A percentile compares a stretch with the other conserved stretches of the same genome.
Conservation (phyloP, 352 stramenopile genomes). For the Phytophthora europaea region DNA sequence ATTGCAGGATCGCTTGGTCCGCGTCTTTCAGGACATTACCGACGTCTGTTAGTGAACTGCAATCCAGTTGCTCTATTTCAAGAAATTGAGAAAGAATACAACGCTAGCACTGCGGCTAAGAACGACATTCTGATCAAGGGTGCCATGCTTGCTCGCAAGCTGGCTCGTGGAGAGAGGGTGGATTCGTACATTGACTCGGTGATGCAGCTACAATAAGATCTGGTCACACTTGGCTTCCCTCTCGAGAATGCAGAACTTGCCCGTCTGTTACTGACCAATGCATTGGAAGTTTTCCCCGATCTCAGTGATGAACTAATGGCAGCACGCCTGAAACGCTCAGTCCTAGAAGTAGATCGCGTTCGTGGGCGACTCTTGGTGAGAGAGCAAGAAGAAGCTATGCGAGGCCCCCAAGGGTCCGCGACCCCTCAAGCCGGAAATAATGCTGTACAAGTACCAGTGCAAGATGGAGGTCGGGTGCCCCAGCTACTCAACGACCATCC, state of each 20-base stretch:
- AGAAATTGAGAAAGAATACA: conserved; percentile 19
- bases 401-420: too few relatives aligned
- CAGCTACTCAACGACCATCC: too few relatives aligned
- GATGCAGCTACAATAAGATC: conserved; percentile 12
- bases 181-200: conserved; percentile 9
- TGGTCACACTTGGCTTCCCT: not conserved
- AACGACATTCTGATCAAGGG: conserved; percentile 17
- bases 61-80: conserved; percentile 5
- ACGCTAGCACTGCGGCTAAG: conserved; percentile 8
- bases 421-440: too few relatives aligned
- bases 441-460: too few relatives aligned
- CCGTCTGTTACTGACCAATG: conserved; percentile 2
- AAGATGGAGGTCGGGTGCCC: too few relatives aligned
- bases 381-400: conserved; percentile 16
- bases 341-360: not conserved
- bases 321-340: conserved; percentile 2
- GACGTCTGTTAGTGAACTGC: conserved; percentile 5
- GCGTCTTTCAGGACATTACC: conserved; percentile 9
- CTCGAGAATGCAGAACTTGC: conserved; percentile 14
- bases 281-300: conserved; percentile 9
- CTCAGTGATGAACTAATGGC: conserved; percentile 6
- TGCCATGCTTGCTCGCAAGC: conserved; percentile 4
- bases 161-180: conserved; percentile 2
- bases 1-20: conserved; percentile 8
- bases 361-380: conserved; percentile 1